Conservation (phyloP, 768 basidiomycete species). For the Phaeotremella fagi region DNA sequence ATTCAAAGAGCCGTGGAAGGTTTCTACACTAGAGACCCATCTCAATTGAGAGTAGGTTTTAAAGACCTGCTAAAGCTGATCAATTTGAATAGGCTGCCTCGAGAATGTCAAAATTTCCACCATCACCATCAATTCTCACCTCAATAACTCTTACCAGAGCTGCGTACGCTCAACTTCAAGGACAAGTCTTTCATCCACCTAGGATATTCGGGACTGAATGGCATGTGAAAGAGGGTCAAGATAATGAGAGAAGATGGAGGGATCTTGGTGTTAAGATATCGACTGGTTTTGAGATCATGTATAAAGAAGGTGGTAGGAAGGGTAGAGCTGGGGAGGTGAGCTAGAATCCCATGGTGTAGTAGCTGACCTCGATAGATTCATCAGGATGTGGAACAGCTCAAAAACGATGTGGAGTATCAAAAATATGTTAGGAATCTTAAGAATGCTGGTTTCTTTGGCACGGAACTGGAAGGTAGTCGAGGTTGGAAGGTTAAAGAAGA, state of each 20-base stretch:
- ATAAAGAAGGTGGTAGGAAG: conserved; percentile 63
- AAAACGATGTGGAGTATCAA: conserved; percentile 29
- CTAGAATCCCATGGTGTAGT: conserved; percentile 52
- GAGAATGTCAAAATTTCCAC: conserved; percentile 84
- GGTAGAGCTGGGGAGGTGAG: conserved; percentile 43
- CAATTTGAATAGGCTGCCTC: conserved; percentile 63
- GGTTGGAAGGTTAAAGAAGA: conserved; percentile 69
- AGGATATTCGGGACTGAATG: conserved; percentile 68
- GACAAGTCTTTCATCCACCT: conserved; percentile 88
- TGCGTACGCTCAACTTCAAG: conserved; percentile 85
- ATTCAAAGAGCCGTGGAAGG: conserved; percentile 82
- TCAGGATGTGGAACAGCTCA: background rate
- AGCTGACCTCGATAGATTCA: background rate
- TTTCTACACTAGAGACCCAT: conserved; percentile 91
- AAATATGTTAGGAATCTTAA: conserved; percentile 66
- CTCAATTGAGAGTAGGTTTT: conserved; percentile 76
- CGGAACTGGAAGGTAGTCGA: conserved; percentile 69
- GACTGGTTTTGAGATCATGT: conserved; percentile 95
- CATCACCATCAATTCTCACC: conserved; percentile 58
- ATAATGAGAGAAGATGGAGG: conserved; percentile 67
- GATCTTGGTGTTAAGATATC: conserved; percentile 95
- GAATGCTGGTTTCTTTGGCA: conserved; percentile 68
- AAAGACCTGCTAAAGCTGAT: background rate
- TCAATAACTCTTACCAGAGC: conserved; percentile 77
- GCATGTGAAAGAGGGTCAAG: conserved; percentile 48